Evolutionary conservation across 2,329 filamentous ascomycete species (phyloP).

Genomic region (Fusarium tricinctum): DNA sequence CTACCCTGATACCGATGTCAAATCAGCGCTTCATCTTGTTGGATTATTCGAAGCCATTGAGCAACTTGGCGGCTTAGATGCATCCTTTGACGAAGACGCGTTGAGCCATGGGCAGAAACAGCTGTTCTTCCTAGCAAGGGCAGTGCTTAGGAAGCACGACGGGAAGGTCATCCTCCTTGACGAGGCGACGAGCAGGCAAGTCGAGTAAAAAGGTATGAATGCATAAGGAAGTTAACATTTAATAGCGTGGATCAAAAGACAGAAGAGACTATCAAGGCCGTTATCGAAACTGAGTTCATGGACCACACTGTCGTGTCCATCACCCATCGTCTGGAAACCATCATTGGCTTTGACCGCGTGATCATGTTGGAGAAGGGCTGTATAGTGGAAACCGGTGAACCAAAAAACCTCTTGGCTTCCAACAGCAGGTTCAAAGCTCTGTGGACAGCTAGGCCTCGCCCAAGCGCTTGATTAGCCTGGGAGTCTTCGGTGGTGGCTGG

Average conservation of each 20-base stretch:
- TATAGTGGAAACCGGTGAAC: conserved; percentile 48
- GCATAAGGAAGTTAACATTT: conserved; percentile 9
- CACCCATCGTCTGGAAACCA: conserved; percentile 60
- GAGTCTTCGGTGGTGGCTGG: neutral
- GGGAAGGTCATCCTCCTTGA: conserved; percentile 61
- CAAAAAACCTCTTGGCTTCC: conserved; percentile 41
- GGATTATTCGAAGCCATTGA: conserved; percentile 59
- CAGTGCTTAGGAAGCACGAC: conserved; percentile 57
- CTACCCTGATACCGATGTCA: conserved; percentile 55
- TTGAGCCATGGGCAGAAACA: conserved; percentile 65
- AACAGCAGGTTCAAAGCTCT: conserved; percentile 44
- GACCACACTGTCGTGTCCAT: conserved; percentile 66
- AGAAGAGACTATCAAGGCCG: conserved; percentile 51
- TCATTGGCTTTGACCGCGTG: conserved; percentile 54
- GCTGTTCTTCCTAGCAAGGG: conserved; percentile 64
- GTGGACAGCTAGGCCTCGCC: conserved; percentile 49
- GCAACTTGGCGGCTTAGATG: conserved; percentile 56
- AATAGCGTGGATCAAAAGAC: conserved; percentile 54
- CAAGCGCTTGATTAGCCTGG: neutral
- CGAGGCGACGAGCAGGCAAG: conserved; percentile 57
- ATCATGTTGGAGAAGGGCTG: conserved; percentile 49
- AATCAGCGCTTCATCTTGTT: conserved; percentile 59
- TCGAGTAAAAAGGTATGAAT: neutral
- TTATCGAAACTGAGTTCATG: conserved; percentile 52
- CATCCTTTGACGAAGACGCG: conserved; percentile 51